A percentile compares a stretch with the other conserved stretches of the same genome.
Evolutionary conservation across 345 rosid species (phyloP).

Genomic region (Crucihimalaya himalaica): DNA sequence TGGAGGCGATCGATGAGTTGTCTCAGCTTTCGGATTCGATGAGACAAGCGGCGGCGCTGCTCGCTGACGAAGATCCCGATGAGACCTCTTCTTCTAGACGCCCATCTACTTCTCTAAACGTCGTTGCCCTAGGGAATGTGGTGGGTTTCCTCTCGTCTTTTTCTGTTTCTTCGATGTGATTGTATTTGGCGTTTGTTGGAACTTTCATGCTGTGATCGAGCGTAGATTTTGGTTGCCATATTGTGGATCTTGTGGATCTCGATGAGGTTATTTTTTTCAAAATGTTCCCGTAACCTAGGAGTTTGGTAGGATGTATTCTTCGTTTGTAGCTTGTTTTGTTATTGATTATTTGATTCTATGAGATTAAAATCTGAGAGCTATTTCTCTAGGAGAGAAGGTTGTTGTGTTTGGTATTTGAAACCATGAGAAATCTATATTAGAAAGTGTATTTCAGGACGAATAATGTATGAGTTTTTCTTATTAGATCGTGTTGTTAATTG

Average conservation of each 20-base stretch:
- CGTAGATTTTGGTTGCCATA: not conserved
- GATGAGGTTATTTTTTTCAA: conserved; percentile 26
- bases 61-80: conserved; percentile 92
- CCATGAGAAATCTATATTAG: not conserved
- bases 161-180: not conserved
- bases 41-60: conserved; percentile 73
- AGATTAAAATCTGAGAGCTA: not conserved
- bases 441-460: conserved; percentile 7
- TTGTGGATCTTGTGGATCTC: conserved; percentile 21
- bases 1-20: conserved; percentile 96
- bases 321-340: conserved; percentile 4
- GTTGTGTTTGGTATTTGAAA: conserved; percentile 12
- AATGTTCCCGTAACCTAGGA: conserved; percentile 23
- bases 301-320: conserved; percentile 26
- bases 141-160: conserved; percentile 54
- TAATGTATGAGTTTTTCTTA: not conserved
- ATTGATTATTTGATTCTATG: not conserved
- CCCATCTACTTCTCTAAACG: conserved; percentile 75
- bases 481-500: not conserved
- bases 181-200: not conserved
- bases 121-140: conserved; percentile 87
- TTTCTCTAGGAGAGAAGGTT: conserved; percentile 18
- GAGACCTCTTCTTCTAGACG: conserved; percentile 67
- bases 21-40: conserved; percentile 78
- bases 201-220: not conserved